Evolutionary conservation across 2,329 filamentous ascomycete genomes (phyloP).

Genomic region (Pyrenophora tritici-repentis): DNA sequence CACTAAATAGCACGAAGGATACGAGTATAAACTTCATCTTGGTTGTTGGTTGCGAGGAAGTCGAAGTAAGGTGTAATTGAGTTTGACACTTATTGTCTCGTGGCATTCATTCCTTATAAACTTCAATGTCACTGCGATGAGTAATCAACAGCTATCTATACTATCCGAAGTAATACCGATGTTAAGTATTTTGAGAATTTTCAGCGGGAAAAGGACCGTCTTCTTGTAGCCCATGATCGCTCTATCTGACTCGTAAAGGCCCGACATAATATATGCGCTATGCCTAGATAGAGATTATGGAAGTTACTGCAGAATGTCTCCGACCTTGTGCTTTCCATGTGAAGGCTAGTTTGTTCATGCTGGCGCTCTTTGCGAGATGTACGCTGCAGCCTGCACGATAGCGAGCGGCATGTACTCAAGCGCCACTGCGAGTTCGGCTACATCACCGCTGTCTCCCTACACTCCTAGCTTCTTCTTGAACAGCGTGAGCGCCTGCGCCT

Average conservation of each 20-base stretch:
- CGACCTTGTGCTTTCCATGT: not conserved
- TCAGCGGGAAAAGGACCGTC: too few species aligned
- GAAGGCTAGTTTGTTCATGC: not conserved
- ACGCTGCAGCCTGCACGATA: constrained; percentile 41
- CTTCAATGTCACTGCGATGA: too few species aligned
- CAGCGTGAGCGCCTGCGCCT: constrained; percentile 6
- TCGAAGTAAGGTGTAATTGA: not conserved
- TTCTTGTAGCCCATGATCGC: too few species aligned
- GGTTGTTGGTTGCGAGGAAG: not conserved
- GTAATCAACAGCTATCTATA: too few species aligned
- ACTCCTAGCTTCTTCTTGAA: constrained; percentile 11
- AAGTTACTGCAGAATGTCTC: too few species aligned
- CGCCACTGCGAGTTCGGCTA: constrained; percentile 12
- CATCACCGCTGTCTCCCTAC: not conserved
- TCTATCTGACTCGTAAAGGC: too few species aligned
- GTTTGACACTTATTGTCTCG: not conserved
- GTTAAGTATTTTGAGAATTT: too few species aligned
- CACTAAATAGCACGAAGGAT: not conserved
- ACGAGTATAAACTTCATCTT: not conserved
- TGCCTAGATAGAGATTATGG: too few species aligned
- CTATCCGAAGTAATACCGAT: too few species aligned
- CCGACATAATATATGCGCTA: too few species aligned
- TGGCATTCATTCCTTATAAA: not conserved
- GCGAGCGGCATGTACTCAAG: constrained; percentile 46
- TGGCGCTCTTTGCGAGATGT: constrained; percentile 7